A percentile compares a stretch with the other conserved stretches of the same genome.
These are phyloP conservation scores for Aureobasidium mangrovei DNA, from an alignment of 2,329 filamentous ascomycete species.

Conservation along the genomic window DNA sequence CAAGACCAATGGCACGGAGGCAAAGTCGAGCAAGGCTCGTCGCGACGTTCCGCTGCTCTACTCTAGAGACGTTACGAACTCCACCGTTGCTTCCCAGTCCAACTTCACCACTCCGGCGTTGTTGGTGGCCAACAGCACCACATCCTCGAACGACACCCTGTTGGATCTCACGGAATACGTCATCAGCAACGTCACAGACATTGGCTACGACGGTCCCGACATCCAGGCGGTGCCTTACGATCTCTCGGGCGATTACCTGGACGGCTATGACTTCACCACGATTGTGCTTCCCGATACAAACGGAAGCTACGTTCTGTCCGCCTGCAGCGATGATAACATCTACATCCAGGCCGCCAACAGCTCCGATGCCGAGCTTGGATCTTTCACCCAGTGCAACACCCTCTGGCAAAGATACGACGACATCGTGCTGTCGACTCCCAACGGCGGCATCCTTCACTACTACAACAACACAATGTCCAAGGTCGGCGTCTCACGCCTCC, in stretches of 20 bases:
- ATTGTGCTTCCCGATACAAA: slow-evolving; percentile 19
- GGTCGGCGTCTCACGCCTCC: slow-evolving; percentile 27
- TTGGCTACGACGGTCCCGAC: slow-evolving; percentile 19
- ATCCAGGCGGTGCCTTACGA: slow-evolving; percentile 19
- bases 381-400: slow-evolving; percentile 1
- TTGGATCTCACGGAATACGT: not conserved
- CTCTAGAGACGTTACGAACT: not conserved
- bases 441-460: slow-evolving; percentile 25
- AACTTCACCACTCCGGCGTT: not conserved
- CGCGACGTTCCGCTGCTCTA: slow-evolving; percentile 1
- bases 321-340: slow-evolving; percentile 31
- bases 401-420: slow-evolving; percentile 17
- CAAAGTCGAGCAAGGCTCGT: too few species aligned
- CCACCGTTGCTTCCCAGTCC: not conserved
- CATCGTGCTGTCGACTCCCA: not conserved
- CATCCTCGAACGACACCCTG: not conserved
- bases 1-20: too few species aligned
- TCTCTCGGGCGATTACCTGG: slow-evolving; percentile 3
- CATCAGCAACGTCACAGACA: not conserved
- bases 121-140: not conserved
- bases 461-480: slow-evolving; percentile 28
- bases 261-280: slow-evolving; percentile 8
- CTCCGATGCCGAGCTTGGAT: slow-evolving; percentile 12
- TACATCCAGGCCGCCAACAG: slow-evolving; percentile 22
- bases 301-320: slow-evolving; percentile 21